Evolutionary conservation across 1,139 yeast genomes (phyloP).

Genomic region (Meyerozyma smithsonii): DNA sequence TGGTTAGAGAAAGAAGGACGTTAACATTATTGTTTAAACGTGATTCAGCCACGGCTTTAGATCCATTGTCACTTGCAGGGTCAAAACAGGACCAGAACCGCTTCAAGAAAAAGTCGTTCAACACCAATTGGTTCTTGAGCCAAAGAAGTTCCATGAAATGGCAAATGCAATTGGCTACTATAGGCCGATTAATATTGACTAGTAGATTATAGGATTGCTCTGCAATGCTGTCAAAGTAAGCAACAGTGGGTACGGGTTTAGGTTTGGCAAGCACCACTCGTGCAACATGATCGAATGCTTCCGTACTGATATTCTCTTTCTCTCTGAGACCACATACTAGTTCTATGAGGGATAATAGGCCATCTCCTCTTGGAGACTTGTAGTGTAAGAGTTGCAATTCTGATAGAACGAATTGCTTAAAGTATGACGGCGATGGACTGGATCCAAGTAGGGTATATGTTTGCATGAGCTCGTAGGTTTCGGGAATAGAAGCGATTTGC

Average conservation of each 20-base stretch:
- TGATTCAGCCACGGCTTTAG: constrained; percentile 36
- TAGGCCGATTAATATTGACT: constrained; percentile 56
- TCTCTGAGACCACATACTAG: constrained; percentile 74
- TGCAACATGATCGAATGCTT: constrained; percentile 62
- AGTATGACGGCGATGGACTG: constrained; percentile 36
- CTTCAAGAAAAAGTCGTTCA: constrained; percentile 54
- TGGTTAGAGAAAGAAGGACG: constrained; percentile 58
- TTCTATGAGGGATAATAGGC: constrained; percentile 69
- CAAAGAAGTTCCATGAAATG: constrained; percentile 53
- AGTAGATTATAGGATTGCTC: constrained; percentile 55
- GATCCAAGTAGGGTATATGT: constrained; percentile 50
- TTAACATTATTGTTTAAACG: constrained; percentile 60
- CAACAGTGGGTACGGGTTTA: constrained; percentile 34
- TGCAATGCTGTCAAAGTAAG: constrained; percentile 55
- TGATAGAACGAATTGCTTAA: constrained; percentile 37
- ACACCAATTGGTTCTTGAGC: constrained; percentile 46
- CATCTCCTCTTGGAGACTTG: constrained; percentile 51
- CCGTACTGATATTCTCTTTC: constrained; percentile 59
- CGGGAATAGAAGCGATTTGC: constrained; percentile 29
- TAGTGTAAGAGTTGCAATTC: constrained; percentile 53
- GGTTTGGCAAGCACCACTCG: constrained; percentile 63
- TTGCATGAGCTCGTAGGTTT: constrained; percentile 58
- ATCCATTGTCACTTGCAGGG: constrained; percentile 22
- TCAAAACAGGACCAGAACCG: constrained; percentile 42
- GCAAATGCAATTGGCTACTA: constrained; percentile 53